A percentile compares a stretch with the other conserved stretches of the same genome.
Evolutionary conservation across 495 filamentous ascomycete genomes (phyloP).

Genomic region (Cenococcum geophilum): DNA sequence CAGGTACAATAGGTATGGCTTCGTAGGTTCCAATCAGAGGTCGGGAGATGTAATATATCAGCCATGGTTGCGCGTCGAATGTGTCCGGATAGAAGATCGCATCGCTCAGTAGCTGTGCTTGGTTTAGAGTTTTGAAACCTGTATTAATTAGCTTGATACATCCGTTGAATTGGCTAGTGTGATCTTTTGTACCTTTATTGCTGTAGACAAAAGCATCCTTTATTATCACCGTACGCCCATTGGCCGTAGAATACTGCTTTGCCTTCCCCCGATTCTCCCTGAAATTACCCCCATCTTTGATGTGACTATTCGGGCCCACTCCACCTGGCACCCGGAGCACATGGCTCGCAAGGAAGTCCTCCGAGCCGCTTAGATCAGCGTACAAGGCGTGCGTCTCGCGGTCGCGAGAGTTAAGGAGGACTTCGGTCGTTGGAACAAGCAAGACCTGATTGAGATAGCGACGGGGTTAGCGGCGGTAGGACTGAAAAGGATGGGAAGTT

Average conservation of each 20-base stretch:
- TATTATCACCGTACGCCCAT: conserved; percentile 87
- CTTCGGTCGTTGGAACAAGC: conserved; percentile 88
- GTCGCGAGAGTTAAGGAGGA: conserved; percentile 81
- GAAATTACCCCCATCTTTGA: conserved; percentile 66
- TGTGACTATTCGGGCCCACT: conserved; percentile 46
- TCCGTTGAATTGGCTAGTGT: neutral
- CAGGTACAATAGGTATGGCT: conserved; percentile 45
- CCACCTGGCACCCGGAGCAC: conserved; percentile 74
- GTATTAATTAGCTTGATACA: conserved; percentile 4
- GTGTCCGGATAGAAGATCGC: conserved; percentile 80
- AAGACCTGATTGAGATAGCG: conserved; percentile 55
- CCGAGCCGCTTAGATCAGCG: conserved; percentile 73
- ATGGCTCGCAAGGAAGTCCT: conserved; percentile 97
- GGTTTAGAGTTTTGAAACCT: conserved; percentile 90
- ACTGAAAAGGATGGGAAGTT: conserved; percentile 3
- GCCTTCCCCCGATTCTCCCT: conserved; percentile 90
- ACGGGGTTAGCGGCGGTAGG: neutral
- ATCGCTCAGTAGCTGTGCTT: conserved; percentile 83
- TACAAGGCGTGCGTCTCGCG: conserved; percentile 72
- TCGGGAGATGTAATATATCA: conserved; percentile 92
- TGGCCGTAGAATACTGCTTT: conserved; percentile 84
- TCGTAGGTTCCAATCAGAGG: conserved; percentile 85
- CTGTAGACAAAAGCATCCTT: conserved; percentile 91
- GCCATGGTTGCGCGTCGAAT: conserved; percentile 79
- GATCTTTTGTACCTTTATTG: conserved; percentile 69